phyloP scores from a whole-genome alignment of 768 basidiomycete genomes.

The Megacollybia marginata region DNA sequence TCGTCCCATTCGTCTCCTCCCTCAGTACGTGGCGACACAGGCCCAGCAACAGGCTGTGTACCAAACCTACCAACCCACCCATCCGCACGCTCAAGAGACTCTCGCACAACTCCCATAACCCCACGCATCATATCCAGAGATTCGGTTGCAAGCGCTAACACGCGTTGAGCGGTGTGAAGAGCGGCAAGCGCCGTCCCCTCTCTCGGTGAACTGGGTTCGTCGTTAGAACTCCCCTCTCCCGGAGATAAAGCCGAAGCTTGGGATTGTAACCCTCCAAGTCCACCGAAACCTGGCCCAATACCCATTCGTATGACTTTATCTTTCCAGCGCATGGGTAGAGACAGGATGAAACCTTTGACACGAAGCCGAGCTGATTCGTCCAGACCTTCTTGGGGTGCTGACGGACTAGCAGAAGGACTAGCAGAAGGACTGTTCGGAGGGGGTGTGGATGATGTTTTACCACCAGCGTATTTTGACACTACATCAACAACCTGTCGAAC shows the following conservation, averaged over 20 bases:
- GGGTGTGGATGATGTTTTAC: slow-evolving; percentile 11
- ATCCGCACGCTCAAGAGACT: slow-evolving; percentile 82
- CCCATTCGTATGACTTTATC: slow-evolving; percentile 6
- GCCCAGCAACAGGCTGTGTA: too few relatives aligned
- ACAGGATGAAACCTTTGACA: slow-evolving; percentile 71
- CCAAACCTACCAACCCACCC: slow-evolving; percentile 78
- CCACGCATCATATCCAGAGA: slow-evolving; percentile 90
- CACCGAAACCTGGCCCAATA: background rate
- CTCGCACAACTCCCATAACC: slow-evolving; percentile 82
- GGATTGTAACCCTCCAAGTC: background rate
- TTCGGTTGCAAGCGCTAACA: slow-evolving; percentile 81
- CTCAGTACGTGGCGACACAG: too few relatives aligned
- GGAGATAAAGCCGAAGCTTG: too few relatives aligned
- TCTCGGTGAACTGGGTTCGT: too few relatives aligned
- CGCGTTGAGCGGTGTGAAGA: slow-evolving; percentile 68
- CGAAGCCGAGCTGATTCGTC: slow-evolving; percentile 75
- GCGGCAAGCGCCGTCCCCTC: slow-evolving; percentile 28
- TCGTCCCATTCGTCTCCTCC: too few relatives aligned
- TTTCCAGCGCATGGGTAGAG: slow-evolving; percentile 81
- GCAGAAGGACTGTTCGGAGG: background rate
- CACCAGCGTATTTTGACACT: slow-evolving; percentile 77
- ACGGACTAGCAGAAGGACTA: background rate
- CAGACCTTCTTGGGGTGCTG: slow-evolving; percentile 21
- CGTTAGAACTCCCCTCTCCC: too few relatives aligned
- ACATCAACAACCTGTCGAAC: slow-evolving; percentile 87